Base-by-base conservation (phyloP, 2,329 filamentous ascomycete genomes). In the Apiospora aurea region DNA sequence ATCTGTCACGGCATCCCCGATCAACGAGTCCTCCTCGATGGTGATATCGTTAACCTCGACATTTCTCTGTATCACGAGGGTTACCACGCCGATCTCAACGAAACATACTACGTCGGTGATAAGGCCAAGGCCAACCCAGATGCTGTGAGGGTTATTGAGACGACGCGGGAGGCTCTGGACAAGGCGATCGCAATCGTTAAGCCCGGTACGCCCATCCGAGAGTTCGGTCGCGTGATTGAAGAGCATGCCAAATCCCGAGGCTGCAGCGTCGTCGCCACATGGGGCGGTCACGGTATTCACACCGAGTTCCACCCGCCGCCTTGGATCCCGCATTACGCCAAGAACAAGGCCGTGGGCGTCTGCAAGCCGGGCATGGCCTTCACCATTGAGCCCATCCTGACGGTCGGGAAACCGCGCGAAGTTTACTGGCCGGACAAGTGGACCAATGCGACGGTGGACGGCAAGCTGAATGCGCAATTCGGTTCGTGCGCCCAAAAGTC, bases 1-100 rank as follows among this genome's bases (percentile, higher is more conserved):
- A 97, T 98, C 81, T 98, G 96, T 85, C 96, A 98, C 86, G 96
- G 96, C 70, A 98, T 98, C 75, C 96, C 96, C 18, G 96, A 98
- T 79, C 91, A 96, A 81, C 90, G 95, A 70, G 87, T 93, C 8
- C 87, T 98, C 0, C 83, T 94, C 74, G 95, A 98, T 76, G 96
- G 96, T 73, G 96, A 98, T 79, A 98, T 98, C 75, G 84, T 98
- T 79, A 98, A 98, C 84, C 95, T 98, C 77, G 96, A 98, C 78
- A 93, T 98, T 8, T 95, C 94, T 0, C 85, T 98, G 64, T 98
- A 96, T 83, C 94, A 98, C 81, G 92, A 92, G 74, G 96, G 96
- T 70, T 98, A 95, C 85, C 96, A 98, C 80, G 95, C 94, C 72
- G 96, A 98, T 81, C 86, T 98, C 71, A 98, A 98, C 84, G 96